These are phyloP conservation scores for Verticillium tricorpus DNA, from an alignment of 2,329 filamentous ascomycete species.

Conservation along the genomic window DNA sequence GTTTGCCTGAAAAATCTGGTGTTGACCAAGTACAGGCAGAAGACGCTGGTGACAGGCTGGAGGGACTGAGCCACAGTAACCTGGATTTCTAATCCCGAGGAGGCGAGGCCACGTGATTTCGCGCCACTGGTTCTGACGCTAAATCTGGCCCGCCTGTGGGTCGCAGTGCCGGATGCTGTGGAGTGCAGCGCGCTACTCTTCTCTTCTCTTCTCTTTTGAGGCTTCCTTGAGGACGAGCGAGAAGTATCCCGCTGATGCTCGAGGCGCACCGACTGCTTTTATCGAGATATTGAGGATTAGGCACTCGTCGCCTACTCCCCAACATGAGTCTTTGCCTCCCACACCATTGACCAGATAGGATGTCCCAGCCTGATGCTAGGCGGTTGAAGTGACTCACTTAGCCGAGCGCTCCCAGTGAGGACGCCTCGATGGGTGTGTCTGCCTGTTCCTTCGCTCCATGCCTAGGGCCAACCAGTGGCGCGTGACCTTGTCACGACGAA, in stretches of 20 bases:
- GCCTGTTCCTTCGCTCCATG: background rate
- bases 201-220: too few relatives aligned
- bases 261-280: background rate
- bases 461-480: background rate
- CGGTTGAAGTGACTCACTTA: background rate
- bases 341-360: background rate
- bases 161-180: too few relatives aligned
- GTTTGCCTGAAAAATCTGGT: constrained; percentile 28
- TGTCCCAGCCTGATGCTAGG: background rate
- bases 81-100: background rate
- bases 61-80: background rate
- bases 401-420: background rate
- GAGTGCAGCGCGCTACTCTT: too few relatives aligned
- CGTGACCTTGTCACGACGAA: background rate
- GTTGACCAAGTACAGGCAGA: constrained; percentile 4
- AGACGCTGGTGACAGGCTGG: too few relatives aligned
- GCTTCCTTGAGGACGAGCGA: too few relatives aligned
- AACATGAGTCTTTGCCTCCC: background rate
- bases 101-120: background rate
- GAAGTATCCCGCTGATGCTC: background rate
- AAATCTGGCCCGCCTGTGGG: too few relatives aligned
- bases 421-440: background rate
- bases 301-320: background rate
- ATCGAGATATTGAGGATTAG: background rate
- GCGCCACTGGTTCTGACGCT: background rate